Percentiles rank a stretch among this genome's conserved stretches.
These are phyloP conservation scores for Petasospora fabianii DNA, from an alignment of 1,139 yeast genomes.

Conservation along the genomic window DNA sequence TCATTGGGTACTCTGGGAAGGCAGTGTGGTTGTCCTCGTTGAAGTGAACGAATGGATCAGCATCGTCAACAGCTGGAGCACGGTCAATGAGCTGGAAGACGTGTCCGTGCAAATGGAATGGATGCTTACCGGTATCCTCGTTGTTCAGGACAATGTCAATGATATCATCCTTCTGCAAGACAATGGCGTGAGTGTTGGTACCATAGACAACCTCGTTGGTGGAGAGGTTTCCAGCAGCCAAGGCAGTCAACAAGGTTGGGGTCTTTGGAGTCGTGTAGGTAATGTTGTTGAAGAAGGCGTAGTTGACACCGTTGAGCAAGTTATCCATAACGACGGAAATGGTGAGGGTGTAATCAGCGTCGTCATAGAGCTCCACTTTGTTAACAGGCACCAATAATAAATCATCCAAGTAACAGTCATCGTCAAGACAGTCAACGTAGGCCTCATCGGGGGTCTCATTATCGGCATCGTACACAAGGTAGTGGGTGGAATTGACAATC, in stretches of 20 bases:
- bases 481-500: slow-evolving; percentile 66
- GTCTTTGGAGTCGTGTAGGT: slow-evolving; percentile 78
- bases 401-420: slow-evolving; percentile 57
- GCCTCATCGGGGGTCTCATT: slow-evolving; percentile 45
- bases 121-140: slow-evolving; percentile 74
- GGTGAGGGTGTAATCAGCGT: slow-evolving; percentile 62
- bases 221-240: slow-evolving; percentile 61
- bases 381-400: slow-evolving; percentile 57
- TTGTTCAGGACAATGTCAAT: slow-evolving; percentile 69
- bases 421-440: slow-evolving; percentile 41
- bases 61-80: slow-evolving; percentile 47
- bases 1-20: slow-evolving; percentile 64
- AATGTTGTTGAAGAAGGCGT: slow-evolving; percentile 85
- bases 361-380: slow-evolving; percentile 49
- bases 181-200: slow-evolving; percentile 68
- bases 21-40: slow-evolving; percentile 46
- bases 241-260: slow-evolving; percentile 74
- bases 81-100: slow-evolving; percentile 65
- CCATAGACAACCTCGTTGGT: slow-evolving; percentile 67
- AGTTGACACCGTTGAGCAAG: slow-evolving; percentile 76
- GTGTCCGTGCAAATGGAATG: slow-evolving; percentile 89
- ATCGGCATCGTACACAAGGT: slow-evolving; percentile 52
- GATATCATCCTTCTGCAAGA: slow-evolving; percentile 64
- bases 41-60: slow-evolving; percentile 47
- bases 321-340: slow-evolving; percentile 76